Evolutionary conservation across 164 flowering plant species (phyloP).

Genomic region (Vitis riparia): DNA sequence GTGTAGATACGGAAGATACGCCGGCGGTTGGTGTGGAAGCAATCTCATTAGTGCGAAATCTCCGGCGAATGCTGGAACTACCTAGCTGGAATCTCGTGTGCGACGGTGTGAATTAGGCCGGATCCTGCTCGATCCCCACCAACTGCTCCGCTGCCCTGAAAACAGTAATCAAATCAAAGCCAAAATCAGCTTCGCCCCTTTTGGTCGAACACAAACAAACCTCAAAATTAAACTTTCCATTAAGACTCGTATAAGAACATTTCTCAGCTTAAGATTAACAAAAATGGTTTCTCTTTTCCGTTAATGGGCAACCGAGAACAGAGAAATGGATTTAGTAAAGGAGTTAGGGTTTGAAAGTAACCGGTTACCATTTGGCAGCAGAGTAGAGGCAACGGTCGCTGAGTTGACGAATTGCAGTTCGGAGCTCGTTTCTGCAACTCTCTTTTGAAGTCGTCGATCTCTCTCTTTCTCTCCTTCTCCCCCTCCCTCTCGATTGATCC

Average conservation of each 20-base stretch:
- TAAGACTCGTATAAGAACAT: neutral
- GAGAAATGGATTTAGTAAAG: conserved; percentile 19
- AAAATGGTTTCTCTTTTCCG: too few relatives aligned
- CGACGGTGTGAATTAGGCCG: conserved; percentile 75
- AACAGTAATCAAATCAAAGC: neutral
- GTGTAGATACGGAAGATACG: conserved; percentile 62
- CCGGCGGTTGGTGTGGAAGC: conserved; percentile 65
- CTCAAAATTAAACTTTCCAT: neutral
- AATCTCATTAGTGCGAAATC: conserved; percentile 53
- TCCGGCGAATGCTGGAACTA: conserved; percentile 79
- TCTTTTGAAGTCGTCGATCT: conserved; percentile 52
- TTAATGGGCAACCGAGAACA: neutral
- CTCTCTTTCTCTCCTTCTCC: neutral
- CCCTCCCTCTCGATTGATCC: too few relatives aligned
- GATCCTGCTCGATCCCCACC: conserved; percentile 89
- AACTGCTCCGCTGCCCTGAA: conserved; percentile 95
- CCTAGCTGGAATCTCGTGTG: conserved; percentile 80
- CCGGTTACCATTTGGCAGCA: conserved; percentile 81
- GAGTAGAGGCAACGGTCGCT: conserved; percentile 93
- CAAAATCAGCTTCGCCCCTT: neutral
- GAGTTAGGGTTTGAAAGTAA: too few relatives aligned
- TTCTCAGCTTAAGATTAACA: neutral
- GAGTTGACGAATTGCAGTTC: conserved; percentile 83
- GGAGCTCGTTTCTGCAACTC: conserved; percentile 73
- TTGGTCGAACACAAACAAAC: neutral